These are phyloP conservation scores for Bassia scoparia DNA, from an alignment of 148 eudicot species.

Conservation along the genomic window DNA sequence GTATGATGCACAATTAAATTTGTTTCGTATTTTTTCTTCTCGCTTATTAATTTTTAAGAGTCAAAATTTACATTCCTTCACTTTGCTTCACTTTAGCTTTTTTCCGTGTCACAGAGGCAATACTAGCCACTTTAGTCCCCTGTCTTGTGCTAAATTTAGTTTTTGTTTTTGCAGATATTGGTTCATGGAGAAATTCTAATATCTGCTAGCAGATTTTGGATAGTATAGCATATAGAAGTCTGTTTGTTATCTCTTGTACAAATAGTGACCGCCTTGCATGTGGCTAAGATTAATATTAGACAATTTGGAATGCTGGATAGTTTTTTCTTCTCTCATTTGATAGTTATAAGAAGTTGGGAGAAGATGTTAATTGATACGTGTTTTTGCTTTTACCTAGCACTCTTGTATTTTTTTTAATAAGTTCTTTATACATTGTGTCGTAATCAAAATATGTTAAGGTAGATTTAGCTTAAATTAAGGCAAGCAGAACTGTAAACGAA, in stretches of 20 bases:
- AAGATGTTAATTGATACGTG: background rate
- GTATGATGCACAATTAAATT: conserved; percentile 28
- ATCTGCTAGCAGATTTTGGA: conserved; percentile 87
- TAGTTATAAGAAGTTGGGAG: background rate
- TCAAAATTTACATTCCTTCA: too few relatives aligned
- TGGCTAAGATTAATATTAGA: background rate
- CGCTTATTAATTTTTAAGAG: background rate
- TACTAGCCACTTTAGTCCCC: background rate
- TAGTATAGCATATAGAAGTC: conserved; percentile 50
- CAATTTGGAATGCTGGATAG: conserved; percentile 1
- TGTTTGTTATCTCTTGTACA: background rate
- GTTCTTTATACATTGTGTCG: too few relatives aligned
- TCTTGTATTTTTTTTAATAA: too few relatives aligned
- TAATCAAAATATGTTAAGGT: too few relatives aligned
- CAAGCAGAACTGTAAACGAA: too few relatives aligned
- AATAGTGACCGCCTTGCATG: background rate
- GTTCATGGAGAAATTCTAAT: conserved; percentile 92
- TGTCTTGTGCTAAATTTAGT: conserved; percentile 14
- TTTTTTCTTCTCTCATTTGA: background rate
- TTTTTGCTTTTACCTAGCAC: too few relatives aligned
- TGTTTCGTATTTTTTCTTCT: background rate
- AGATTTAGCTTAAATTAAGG: too few relatives aligned
- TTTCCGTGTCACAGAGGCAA: background rate
- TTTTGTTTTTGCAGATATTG: conserved; percentile 57
- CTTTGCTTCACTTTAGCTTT: background rate